Base-by-base conservation (phyloP, 2,329 filamentous ascomycete genomes). In the Fusarium algeriense region DNA sequence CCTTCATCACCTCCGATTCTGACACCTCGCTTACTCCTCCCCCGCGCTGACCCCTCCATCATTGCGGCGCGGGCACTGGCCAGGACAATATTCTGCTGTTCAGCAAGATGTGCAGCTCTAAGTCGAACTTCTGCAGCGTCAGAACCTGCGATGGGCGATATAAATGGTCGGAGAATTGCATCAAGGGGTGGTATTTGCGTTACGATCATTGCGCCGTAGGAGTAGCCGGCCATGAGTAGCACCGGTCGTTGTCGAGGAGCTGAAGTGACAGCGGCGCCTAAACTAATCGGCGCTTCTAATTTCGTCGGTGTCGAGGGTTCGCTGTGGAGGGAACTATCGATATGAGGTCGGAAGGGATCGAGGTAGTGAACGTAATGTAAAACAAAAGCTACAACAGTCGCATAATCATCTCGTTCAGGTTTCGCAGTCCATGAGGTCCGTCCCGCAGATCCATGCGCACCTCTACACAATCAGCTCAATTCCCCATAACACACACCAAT, bases 361-460 rank as follows among this genome's bases (percentile, higher is more conserved):
- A 94, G 82, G 59, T 85, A 83, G 69, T 91, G 87, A 43, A 94
- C 81, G 76, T 97, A 97, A 75, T 92, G 87, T 43, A 92, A 81
- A 75, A 97, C 84, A 77, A 97, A 95, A 12, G 91, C 94, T n/a
- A 91, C 88, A 30, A 97, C 88, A 13, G 94, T 93, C 54, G 89
- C 87, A 80, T 97, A 98, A 79, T 99, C 96, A 41, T 88, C 89
- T 37, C 91, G 84, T 78, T 98, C 96, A 0, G 93, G 88, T 73
- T 89, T 92, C 7, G 91, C 92, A 2, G 93, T 94, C 95, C 95
- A 99, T 28, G 93, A 95, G 1, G 95, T 97, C 53, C 87, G 87
- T 8, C 94, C 94, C 58, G 89, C 88, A 0, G 93, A 96, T 30
- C 85, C 85, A 30, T 89, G 88, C 0, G 93, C 93, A 53, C 95